Evolutionary conservation across 345 rosid genomes (phyloP).

Genomic region (Heritiera fomes): DNA sequence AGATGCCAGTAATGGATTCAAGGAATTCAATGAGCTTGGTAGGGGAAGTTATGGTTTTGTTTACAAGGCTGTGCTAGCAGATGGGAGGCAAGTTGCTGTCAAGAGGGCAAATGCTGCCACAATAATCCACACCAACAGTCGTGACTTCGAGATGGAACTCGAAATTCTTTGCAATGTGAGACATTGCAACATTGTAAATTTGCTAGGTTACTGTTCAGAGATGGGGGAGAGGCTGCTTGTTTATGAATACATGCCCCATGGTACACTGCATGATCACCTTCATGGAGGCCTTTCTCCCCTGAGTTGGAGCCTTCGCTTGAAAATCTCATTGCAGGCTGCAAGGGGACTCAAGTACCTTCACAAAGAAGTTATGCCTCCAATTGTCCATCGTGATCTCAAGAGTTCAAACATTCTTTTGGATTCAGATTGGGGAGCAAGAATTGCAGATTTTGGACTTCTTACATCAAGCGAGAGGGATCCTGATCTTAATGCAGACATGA

Average conservation of each 20-base stretch:
- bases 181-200: conserved; percentile 81
- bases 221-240: conserved; percentile 93
- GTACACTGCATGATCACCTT: conserved; percentile 82
- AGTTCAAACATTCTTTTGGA: conserved; percentile 84
- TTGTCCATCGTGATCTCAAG: conserved; percentile 71
- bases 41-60: conserved; percentile 93
- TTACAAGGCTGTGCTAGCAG: conserved; percentile 73
- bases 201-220: conserved; percentile 78
- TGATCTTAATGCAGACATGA: conserved; percentile 45
- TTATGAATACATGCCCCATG: conserved; percentile 86
- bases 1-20: conserved; percentile 93
- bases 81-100: conserved; percentile 85
- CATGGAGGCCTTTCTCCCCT: conserved; percentile 78
- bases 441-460: conserved; percentile 82
- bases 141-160: conserved; percentile 83
- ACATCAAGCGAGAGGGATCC: conserved; percentile 56
- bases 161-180: conserved; percentile 74
- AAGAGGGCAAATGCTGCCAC: conserved; percentile 95
- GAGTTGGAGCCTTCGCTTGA: conserved; percentile 66
- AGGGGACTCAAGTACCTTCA: conserved; percentile 89
- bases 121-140: conserved; percentile 74
- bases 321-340: conserved; percentile 71
- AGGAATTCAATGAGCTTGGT: conserved; percentile 90
- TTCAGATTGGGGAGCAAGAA: conserved; percentile 80
- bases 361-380: conserved; percentile 60